phyloP scores from a whole-genome alignment of 148 eudicot species.

The Heliosperma pusillum region DNA sequence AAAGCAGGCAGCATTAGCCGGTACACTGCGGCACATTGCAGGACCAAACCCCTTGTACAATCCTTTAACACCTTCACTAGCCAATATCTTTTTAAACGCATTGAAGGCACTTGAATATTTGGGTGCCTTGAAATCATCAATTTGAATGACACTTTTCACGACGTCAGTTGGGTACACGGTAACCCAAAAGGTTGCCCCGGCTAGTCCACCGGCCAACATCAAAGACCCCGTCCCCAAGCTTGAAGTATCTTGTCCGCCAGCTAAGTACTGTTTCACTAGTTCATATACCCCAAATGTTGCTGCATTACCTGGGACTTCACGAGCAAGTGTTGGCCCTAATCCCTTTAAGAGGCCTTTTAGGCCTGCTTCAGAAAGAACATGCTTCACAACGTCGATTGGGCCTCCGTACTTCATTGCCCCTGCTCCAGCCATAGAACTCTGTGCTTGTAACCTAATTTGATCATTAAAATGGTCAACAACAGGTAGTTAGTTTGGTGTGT shows the following conservation, averaged over 20 bases:
- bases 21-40: conserved; percentile 87
- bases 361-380: conserved; percentile 79
- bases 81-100: conserved; percentile 70
- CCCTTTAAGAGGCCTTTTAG: conserved; percentile 84
- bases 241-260: conserved; percentile 83
- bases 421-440: conserved; percentile 64
- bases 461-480: background rate
- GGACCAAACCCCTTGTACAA: conserved; percentile 96
- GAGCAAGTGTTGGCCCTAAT: conserved; percentile 75
- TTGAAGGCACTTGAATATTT: conserved; percentile 68
- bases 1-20: conserved; percentile 98
- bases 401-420: conserved; percentile 80
- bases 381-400: conserved; percentile 79
- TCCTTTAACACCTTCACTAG: conserved; percentile 74
- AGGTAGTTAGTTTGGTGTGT: conserved; percentile 2
- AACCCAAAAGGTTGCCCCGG: conserved; percentile 81
- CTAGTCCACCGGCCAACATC: conserved; percentile 80
- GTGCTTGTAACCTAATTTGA: conserved; percentile 76
- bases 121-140: conserved; percentile 78
- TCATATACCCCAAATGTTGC: conserved; percentile 92
- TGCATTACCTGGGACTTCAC: conserved; percentile 95
- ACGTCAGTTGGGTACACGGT: conserved; percentile 86
- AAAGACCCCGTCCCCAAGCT: conserved; percentile 64
- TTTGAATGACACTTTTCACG: conserved; percentile 80
- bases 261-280: conserved; percentile 60